These are phyloP conservation scores for Sporobolomyces phaffii DNA, from an alignment of 768 basidiomycete genomes.

Conservation along the genomic window DNA sequence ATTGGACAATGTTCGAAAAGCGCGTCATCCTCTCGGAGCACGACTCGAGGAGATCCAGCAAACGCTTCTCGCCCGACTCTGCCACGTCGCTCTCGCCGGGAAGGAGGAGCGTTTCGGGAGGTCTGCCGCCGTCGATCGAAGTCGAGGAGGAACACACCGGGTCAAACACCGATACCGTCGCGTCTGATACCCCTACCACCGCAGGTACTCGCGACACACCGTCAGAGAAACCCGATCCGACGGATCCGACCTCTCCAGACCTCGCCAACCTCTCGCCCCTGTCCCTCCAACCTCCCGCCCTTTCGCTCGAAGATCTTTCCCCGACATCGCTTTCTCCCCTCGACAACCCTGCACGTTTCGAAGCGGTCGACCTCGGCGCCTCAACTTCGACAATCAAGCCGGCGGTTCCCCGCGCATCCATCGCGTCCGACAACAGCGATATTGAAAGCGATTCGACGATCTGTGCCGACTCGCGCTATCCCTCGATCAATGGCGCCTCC, in stretches of 20 bases:
- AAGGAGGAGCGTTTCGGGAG: constrained; percentile 2
- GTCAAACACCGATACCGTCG: too few species aligned
- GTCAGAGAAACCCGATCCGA: not conserved
- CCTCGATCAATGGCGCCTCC: not conserved
- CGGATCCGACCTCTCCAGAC: not conserved
- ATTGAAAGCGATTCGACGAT: constrained; percentile 50
- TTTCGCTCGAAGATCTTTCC: not conserved
- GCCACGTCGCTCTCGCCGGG: constrained; percentile 7
- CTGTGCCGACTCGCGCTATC: constrained; percentile 40
- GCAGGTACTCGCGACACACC: too few species aligned
- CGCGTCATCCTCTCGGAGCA: constrained; percentile 52
- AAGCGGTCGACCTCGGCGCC: not conserved
- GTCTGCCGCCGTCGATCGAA: constrained; percentile 29
- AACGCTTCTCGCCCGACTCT: constrained; percentile 45
- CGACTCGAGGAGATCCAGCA: constrained; percentile 48
- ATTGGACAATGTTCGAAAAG: constrained; percentile 70
- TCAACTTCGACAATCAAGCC: constrained; percentile 28
- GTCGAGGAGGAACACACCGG: constrained; percentile 33
- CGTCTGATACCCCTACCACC: too few species aligned
- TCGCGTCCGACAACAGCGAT: constrained; percentile 25
- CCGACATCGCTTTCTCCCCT: not conserved
- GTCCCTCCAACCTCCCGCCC: not conserved
- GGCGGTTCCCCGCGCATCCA: constrained; percentile 12
- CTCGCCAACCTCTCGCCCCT: not conserved
- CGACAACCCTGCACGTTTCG: not conserved